Base-by-base conservation (phyloP, 1,284 basidiomycete genomes). In the Flammula alnicola region DNA sequence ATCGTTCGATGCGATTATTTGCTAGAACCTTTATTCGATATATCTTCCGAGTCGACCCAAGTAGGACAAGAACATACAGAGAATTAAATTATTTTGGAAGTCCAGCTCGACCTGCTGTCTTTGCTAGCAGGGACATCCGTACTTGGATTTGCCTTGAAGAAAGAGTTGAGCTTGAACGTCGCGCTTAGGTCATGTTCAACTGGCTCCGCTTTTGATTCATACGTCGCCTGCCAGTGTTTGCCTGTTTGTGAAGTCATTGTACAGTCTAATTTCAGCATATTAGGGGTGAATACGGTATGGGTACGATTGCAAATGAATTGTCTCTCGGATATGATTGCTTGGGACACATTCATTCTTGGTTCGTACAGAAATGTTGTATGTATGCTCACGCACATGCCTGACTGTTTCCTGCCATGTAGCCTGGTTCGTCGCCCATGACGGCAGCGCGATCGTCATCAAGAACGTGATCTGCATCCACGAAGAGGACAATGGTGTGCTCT, bases 401-500 rank as follows among this genome's bases (percentile, higher is more conserved):
- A 5, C 30, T 49, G 16, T 35, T 41, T 32, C 17, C 45, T 49
- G 12, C 39, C 47, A 43, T 43, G 47, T 57, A 91, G 88, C 83
- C 88, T 45, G 89, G 91, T 88, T 76, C 63, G 80, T 88, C 35
- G 76, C 79, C 20, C 81, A 92, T 62, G 77, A 84, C 49, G 91
- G 91, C 22, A 78, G 76, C 23, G 78, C 89, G 0, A 75, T 84
- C 19, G 68, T 84, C 4, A 83, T 94, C 61, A 86, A 93, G 70
- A 91, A 93, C 61, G 91, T 83, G 5, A 91, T 95, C 40, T 96
- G 93, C 71, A 93, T 95, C 57, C 93, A 95, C 60, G 93, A 95
- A 66, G 91, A 95, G 67, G 93, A 95, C 61, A 81, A 82, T 14
- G 91, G 91, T 36, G 77, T 90, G 17, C 76, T 92, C 9, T 91